Conservation (phyloP, 495 filamentous ascomycete genomes). For the Penicillium psychrofluorescens region DNA sequence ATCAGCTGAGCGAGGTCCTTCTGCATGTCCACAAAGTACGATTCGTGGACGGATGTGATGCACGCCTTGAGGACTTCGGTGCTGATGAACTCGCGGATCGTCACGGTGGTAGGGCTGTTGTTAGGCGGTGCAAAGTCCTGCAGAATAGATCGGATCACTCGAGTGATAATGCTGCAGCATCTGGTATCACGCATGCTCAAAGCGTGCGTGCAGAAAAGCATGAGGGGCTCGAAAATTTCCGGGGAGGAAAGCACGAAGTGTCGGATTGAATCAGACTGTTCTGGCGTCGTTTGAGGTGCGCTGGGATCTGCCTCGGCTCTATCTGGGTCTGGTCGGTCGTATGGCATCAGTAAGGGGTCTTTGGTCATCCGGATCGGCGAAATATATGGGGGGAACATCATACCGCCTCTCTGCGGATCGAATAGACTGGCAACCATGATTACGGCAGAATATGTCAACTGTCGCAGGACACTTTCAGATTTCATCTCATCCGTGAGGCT, state of each 20-base stretch:
- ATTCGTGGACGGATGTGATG: constrained; percentile 83
- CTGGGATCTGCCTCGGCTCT: constrained; percentile 34
- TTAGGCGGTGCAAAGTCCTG: constrained; percentile 60
- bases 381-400: constrained; percentile 1
- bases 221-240: constrained; percentile 73
- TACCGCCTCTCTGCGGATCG: constrained; percentile 58
- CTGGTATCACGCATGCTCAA: constrained; percentile 86
- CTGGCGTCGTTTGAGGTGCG: constrained; percentile 24
- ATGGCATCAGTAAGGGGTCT: constrained; percentile 6
- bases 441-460: constrained; percentile 84
- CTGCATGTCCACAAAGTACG: constrained; percentile 94
- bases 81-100: constrained; percentile 86
- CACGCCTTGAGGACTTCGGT: constrained; percentile 75
- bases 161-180: constrained; percentile 76
- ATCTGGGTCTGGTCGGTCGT: constrained; percentile 27
- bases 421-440: constrained; percentile 83
- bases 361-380: background rate
- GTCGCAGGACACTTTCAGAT: constrained; percentile 90
- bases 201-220: constrained; percentile 85
- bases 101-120: constrained; percentile 47
- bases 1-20: constrained; percentile 87
- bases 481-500: constrained; percentile 96
- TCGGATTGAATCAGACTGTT: constrained; percentile 47
- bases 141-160: constrained; percentile 75
- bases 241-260: constrained; percentile 76